phyloP scores from a whole-genome alignment of 139 green algal genomes.

The Yamagishiella unicocca region DNA sequence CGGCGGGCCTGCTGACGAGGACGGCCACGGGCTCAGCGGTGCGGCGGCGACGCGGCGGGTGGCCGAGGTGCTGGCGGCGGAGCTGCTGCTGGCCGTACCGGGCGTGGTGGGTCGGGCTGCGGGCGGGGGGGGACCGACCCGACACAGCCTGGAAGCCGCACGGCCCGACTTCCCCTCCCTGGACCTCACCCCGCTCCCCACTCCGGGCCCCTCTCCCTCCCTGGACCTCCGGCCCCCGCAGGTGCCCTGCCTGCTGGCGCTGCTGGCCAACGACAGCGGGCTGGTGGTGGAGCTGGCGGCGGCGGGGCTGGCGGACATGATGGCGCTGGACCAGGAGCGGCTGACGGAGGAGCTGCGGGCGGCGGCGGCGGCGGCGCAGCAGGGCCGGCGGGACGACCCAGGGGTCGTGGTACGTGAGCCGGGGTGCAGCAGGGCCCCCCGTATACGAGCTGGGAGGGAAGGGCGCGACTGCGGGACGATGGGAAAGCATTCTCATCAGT shows the following conservation, averaged over 20 bases:
- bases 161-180: background rate
- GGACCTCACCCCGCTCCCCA: background rate
- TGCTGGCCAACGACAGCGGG: conserved; percentile 45
- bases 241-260: conserved; percentile 43
- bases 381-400: background rate
- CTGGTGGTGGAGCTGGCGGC: conserved; percentile 41
- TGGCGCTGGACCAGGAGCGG: background rate
- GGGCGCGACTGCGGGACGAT: background rate
- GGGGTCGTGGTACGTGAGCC: background rate
- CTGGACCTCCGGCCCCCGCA: background rate
- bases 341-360: background rate
- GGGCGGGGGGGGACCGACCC: background rate
- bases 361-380: background rate
- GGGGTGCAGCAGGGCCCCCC: background rate
- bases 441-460: background rate
- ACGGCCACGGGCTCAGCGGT: background rate
- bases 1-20: background rate
- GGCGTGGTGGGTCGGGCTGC: background rate
- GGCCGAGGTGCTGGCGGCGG: conserved; percentile 1
- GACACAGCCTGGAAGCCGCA: background rate
- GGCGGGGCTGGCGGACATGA: conserved; percentile 30
- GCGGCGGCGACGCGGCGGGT: background rate
- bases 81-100: conserved; percentile 26
- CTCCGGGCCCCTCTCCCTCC: background rate
- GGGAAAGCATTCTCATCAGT: background rate